Evolutionary conservation across 306 rosid genomes (phyloP).

Genomic region (Rosa multiflora): DNA sequence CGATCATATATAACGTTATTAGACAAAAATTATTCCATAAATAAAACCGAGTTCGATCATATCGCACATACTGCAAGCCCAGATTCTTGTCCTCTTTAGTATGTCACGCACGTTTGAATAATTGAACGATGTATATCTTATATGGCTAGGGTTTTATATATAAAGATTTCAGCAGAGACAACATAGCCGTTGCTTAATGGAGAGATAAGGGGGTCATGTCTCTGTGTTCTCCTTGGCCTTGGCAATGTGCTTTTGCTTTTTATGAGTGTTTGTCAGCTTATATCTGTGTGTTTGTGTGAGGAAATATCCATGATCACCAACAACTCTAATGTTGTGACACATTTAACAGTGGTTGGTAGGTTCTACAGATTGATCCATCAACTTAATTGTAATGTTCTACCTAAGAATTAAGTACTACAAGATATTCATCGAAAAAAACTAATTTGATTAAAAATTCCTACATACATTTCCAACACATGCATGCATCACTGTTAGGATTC

Average conservation of each 20-base stretch:
- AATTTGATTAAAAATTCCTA: too few relatives aligned
- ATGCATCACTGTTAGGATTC: background rate
- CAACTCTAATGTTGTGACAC: background rate
- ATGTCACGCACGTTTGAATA: background rate
- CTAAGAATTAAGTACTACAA: too few relatives aligned
- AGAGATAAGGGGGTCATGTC: background rate
- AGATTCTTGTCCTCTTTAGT: background rate
- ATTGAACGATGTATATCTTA: background rate
- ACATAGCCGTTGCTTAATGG: background rate
- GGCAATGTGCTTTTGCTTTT: constrained; percentile 1
- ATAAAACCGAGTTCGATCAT: too few relatives aligned
- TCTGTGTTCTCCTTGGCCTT: background rate
- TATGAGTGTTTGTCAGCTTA: constrained; percentile 4
- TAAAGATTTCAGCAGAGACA: background rate
- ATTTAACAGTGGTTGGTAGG: background rate
- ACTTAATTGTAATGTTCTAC: too few relatives aligned
- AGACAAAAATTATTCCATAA: background rate
- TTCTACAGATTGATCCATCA: too few relatives aligned
- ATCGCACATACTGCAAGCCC: background rate
- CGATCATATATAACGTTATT: background rate
- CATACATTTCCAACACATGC: background rate
- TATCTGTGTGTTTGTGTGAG: background rate
- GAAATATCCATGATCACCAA: background rate
- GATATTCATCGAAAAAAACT: too few relatives aligned
- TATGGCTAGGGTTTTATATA: background rate